A percentile compares a stretch with the other conserved stretches of the same genome.
These are phyloP conservation scores for Tylopilus felleus DNA, from an alignment of 768 basidiomycete genomes.

Conservation along the genomic window DNA sequence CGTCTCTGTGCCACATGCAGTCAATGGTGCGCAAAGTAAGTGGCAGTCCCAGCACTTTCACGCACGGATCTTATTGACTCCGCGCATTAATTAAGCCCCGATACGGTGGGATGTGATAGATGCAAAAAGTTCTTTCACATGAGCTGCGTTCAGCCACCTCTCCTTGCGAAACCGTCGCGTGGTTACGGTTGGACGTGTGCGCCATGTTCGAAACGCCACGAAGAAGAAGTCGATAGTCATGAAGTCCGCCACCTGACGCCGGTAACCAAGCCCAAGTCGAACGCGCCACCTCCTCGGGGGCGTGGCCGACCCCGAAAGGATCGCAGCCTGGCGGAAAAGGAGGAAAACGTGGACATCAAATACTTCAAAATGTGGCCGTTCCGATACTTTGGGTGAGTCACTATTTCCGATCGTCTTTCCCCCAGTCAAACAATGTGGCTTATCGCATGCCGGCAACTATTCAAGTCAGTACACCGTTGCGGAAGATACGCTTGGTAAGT, in stretches of 20 bases:
- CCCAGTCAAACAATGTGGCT: constrained; percentile 3
- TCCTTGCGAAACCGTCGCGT: constrained; percentile 86
- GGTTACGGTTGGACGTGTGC: constrained; percentile 99
- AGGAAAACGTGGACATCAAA: constrained; percentile 73
- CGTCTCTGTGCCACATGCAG: constrained; percentile 84
- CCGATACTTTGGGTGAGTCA: constrained; percentile 90
- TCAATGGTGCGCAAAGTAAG: constrained; percentile 87
- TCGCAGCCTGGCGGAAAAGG: constrained; percentile 65
- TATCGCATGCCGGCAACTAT: constrained; percentile 10
- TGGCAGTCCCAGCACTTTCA: constrained; percentile 15
- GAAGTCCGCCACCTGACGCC: constrained; percentile 61
- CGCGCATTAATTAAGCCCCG: constrained; percentile 48
- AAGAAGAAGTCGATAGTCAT: constrained; percentile 79
- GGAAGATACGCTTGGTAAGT: constrained; percentile 83
- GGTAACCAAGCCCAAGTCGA: constrained; percentile 56
- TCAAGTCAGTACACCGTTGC: constrained; percentile 83
- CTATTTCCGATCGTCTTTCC: not conserved
- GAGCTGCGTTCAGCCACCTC: constrained; percentile 88
- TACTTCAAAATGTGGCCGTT: constrained; percentile 93
- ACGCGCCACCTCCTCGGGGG: constrained; percentile 68
- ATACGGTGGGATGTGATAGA: constrained; percentile 84
- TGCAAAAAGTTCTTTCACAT: constrained; percentile 97
- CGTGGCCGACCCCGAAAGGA: constrained; percentile 79
- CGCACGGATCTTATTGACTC: constrained; percentile 20
- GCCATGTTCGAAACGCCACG: constrained; percentile 84